These are phyloP conservation scores for Phaseolus lunatus DNA, from an alignment of 306 rosid species.

Conservation along the genomic window DNA sequence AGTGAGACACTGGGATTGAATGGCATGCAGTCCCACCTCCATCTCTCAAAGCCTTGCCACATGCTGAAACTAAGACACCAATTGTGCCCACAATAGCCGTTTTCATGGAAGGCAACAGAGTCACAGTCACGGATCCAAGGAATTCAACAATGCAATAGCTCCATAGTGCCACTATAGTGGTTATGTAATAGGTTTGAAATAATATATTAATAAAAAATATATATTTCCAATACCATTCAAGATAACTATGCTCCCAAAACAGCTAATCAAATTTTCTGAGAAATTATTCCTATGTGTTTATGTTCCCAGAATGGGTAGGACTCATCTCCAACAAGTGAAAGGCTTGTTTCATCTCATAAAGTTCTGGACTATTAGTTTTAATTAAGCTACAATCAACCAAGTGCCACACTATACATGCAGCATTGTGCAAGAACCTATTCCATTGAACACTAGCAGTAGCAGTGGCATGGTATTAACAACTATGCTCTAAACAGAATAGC, in stretches of 20 bases:
- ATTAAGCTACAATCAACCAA: background rate
- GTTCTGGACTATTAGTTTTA: background rate
- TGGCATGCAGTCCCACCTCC: too few species aligned
- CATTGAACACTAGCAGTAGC: conserved; percentile 8
- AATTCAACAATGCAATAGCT: too few species aligned
- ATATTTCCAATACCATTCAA: background rate
- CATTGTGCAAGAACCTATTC: background rate
- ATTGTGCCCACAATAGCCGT: too few species aligned
- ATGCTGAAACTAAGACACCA: too few species aligned
- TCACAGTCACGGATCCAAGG: too few species aligned
- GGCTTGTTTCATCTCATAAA: background rate
- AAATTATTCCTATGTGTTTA: background rate
- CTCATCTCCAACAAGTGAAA: conserved; percentile 16
- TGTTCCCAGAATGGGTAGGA: background rate
- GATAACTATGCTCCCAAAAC: background rate
- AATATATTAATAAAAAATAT: background rate
- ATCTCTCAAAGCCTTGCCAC: too few species aligned
- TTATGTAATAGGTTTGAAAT: background rate
- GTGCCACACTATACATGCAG: background rate
- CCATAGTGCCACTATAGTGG: too few species aligned
- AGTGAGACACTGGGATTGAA: too few species aligned
- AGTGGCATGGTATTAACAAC: conserved; percentile 1
- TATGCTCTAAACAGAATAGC: conserved; percentile 4
- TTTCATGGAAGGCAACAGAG: too few species aligned
- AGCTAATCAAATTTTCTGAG: background rate